Evolutionary conservation across 805 yeast species (phyloP).

Genomic region (Yarrowia yakushimensis): DNA sequence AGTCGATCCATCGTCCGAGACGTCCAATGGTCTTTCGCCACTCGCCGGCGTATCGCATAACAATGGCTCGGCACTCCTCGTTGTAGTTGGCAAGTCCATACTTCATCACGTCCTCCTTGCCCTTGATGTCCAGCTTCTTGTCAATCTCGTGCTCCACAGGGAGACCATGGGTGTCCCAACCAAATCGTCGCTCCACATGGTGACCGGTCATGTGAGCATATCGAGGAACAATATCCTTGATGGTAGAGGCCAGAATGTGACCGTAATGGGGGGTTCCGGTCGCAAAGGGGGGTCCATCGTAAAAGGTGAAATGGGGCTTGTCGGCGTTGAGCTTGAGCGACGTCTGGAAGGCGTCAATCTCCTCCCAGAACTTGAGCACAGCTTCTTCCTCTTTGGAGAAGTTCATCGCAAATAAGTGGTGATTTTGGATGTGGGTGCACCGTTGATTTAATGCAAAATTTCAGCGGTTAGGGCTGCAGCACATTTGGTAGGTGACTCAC

Average conservation of each 20-base stretch:
- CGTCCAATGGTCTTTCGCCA: slow-evolving; percentile 94
- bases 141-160: slow-evolving; percentile 99
- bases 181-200: slow-evolving; percentile 94
- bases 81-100: slow-evolving; percentile 94
- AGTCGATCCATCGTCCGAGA: slow-evolving; percentile 98
- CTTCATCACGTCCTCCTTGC: slow-evolving; percentile 90
- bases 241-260: slow-evolving; percentile 93
- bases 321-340: slow-evolving; percentile 79
- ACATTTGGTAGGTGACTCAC: slow-evolving; percentile 5
- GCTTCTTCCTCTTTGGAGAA: slow-evolving; percentile 90
- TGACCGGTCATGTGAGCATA: slow-evolving; percentile 97
- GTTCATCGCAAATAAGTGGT: slow-evolving; percentile 35
- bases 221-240: slow-evolving; percentile 95
- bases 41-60: slow-evolving; percentile 92
- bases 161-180: slow-evolving; percentile 99
- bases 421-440: no score
- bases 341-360: slow-evolving; percentile 89
- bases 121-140: slow-evolving; percentile 89
- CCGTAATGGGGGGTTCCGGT: slow-evolving; percentile 99
- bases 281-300: slow-evolving; percentile 99
- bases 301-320: slow-evolving; percentile 83
- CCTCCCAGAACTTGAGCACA: slow-evolving; percentile 77
- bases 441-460: neutral
- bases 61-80: slow-evolving; percentile 92
- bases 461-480: slow-evolving; percentile 12